Evolutionary conservation across 2,329 filamentous ascomycete genomes (phyloP), one percentile per base, ranked within the genome.

Genomic region (Thielaviopsis populi): DNA sequence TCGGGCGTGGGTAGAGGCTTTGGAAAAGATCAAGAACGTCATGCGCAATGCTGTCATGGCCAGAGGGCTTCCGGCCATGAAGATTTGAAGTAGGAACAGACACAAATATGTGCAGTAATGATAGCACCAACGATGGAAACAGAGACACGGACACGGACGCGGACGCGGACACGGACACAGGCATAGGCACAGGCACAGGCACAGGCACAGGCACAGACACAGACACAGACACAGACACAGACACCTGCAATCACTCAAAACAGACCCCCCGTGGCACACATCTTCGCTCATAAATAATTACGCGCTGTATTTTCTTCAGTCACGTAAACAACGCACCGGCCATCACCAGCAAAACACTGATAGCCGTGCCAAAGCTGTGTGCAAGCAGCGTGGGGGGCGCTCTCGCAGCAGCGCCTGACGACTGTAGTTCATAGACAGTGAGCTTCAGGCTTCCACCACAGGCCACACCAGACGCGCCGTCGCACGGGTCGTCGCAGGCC

Each of bases 11-110:
- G 71, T 68, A 54, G 70, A 70, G 60, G 76, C 78, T 1, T 68
- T 80, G 27, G 68, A 66, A 37, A 72, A 70, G 2, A 74, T 83
- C 56, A 80, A 80, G 70, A 70, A 69, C 1, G 75, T 75, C 22
- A 78, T 86, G 24, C 82, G 85, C 69, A 70, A 70, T 22, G 84
- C 83, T 6, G 78, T 86, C 27, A 71, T 69, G 68, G 72, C 79
- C 60, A 76, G 84, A 66, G 85, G 84, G 0, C 71, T 87, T 22
- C 60, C 63, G 7, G 58, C 63, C 1, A 46, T 64, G 13, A 64
- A 53, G 15, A 24, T 64, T 40, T 63, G 43, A 59, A 50, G 15
- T 10, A 30, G 15, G 13, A 15, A 27, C 19, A 41, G 15, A 37
- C 4, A 54, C 50, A n/a, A 15, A 33, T 19, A 33, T 27, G 24